Percentiles rank a stretch among this genome's conserved stretches.
Evolutionary conservation across 352 stramenopile species (phyloP).

Genomic region (Aphanomyces cochlioides): DNA sequence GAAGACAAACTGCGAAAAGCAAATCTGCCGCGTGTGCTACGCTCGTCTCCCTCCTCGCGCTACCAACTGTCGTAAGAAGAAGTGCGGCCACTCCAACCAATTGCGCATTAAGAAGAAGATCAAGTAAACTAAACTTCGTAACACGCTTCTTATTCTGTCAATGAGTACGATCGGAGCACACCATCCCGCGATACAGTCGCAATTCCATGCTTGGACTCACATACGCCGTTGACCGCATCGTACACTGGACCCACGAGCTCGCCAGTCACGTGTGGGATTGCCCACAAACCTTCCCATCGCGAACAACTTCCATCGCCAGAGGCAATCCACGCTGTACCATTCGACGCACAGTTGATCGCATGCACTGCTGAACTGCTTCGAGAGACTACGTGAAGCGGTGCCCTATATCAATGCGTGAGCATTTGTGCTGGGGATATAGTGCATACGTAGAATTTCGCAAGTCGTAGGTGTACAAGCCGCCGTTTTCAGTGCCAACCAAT

Average conservation of each 20-base stretch:
- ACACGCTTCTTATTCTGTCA: not conserved
- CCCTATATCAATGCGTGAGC: slow-evolving; percentile 32
- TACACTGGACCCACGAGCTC: slow-evolving; percentile 62
- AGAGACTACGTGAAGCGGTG: slow-evolving; percentile 47
- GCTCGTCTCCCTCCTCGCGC: slow-evolving; percentile 97
- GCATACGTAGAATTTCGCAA: slow-evolving; percentile 48
- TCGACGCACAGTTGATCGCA: slow-evolving; percentile 33
- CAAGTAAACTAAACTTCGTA: not conserved
- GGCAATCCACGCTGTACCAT: slow-evolving; percentile 47
- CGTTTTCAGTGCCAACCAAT: slow-evolving; percentile 61
- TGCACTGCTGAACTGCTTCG: slow-evolving; percentile 54
- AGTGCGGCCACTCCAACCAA: slow-evolving; percentile 99
- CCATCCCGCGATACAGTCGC: slow-evolving; percentile 62
- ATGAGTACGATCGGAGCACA: slow-evolving; percentile 38
- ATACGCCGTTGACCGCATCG: slow-evolving; percentile 59
- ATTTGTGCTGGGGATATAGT: not conserved
- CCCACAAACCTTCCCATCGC: slow-evolving; percentile 45
- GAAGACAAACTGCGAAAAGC: slow-evolving; percentile 99
- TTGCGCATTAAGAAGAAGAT: slow-evolving; percentile 99
- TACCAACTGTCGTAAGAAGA: slow-evolving; percentile 99
- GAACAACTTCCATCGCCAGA: slow-evolving; percentile 55
- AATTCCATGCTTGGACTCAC: slow-evolving; percentile 38
- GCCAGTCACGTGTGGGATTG: slow-evolving; percentile 34
- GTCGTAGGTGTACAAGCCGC: slow-evolving; percentile 57
- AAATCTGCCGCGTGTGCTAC: slow-evolving; percentile 99